Base-by-base conservation (phyloP, 768 basidiomycete species). In the Boletus speciosus region DNA sequence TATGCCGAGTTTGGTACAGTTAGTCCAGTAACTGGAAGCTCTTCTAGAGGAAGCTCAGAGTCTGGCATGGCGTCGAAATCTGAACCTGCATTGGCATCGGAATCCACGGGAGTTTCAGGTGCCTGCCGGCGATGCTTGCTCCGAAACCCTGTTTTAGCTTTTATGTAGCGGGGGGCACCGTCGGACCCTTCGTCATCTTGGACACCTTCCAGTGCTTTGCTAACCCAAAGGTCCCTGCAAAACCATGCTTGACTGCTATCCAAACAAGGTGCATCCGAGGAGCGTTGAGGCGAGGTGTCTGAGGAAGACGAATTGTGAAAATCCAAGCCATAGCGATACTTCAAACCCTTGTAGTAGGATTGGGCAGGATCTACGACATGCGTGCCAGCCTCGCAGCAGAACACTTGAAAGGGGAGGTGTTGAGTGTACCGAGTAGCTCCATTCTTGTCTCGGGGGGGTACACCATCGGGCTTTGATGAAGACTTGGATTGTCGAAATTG, bases 231-330 rank as follows among this genome's bases (percentile, higher is more conserved):
- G 70, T 99, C 97, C 36, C 97, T 76, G 63, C 97, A 99, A 76
- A 99, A 98, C 90, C 92, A 98, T 34, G 95, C 93, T 70, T 99
- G 97, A 36, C 86, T 90, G 65, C 92, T 95, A 70, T 98, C 97
- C 64, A 98, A 81, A 69, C 97, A 99, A 29, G 88, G 75, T 1
- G 90, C 90, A 59, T 96, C 91, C 5, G 88, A 81, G 47, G 82
- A 80, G 52, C 93, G 83, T 1, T 75, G 71, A 0, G 74, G 72
- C 0, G 78, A 71, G 19, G 78, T 71, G 9, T 79, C 76, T n/a
- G 85, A 81, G 38, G 76, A 76, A 53, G 84, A 87, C 34, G 90
- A 73, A 62, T 98, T 98, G 66, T 92, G 88, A 68, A 82, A 88
- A 61, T 92, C 83, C 9, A 72, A 74, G 4, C 92, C 93, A 2